Evolutionary conservation across 78 protist genomes (phyloP).

Genomic region (Creolimax fragrantissima): DNA sequence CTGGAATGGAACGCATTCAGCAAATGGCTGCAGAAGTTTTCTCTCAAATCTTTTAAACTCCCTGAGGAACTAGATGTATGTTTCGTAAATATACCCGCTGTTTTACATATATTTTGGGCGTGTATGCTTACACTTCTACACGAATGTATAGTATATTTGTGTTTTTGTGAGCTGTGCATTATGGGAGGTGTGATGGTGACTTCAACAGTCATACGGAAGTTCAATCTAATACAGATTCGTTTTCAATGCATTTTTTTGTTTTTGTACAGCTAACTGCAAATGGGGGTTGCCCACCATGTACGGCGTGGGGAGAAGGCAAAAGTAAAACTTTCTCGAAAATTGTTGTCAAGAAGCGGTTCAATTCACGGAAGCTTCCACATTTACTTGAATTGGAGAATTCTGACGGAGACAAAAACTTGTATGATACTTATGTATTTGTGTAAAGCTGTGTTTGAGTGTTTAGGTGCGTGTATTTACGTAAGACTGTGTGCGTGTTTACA

Average conservation of each 20-base stretch:
- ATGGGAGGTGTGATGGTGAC: background rate
- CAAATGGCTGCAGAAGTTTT: background rate
- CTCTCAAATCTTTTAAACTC: background rate
- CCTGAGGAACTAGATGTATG: background rate
- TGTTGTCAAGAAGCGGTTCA: background rate
- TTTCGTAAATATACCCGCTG: background rate
- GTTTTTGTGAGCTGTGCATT: background rate
- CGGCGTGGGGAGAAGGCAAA: background rate
- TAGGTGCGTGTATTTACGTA: too few relatives aligned
- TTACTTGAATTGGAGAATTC: background rate
- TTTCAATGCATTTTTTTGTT: background rate
- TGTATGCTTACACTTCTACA: too few relatives aligned
- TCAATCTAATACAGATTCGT: background rate
- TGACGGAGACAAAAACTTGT: slow-evolving; percentile 1
- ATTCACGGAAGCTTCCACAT: slow-evolving; percentile 28
- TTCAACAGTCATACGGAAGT: background rate
- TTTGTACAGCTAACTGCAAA: background rate
- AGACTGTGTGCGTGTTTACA: too few relatives aligned
- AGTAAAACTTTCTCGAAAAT: background rate
- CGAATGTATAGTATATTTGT: background rate
- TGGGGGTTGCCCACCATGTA: background rate
- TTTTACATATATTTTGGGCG: too few relatives aligned
- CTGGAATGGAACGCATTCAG: background rate
- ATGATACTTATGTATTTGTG: too few relatives aligned
- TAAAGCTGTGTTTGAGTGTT: too few relatives aligned